A percentile compares a stretch with the other conserved stretches of the same genome.
Conservation (phyloP, 441 rosid genomes). For the Populus hybrid region DNA sequence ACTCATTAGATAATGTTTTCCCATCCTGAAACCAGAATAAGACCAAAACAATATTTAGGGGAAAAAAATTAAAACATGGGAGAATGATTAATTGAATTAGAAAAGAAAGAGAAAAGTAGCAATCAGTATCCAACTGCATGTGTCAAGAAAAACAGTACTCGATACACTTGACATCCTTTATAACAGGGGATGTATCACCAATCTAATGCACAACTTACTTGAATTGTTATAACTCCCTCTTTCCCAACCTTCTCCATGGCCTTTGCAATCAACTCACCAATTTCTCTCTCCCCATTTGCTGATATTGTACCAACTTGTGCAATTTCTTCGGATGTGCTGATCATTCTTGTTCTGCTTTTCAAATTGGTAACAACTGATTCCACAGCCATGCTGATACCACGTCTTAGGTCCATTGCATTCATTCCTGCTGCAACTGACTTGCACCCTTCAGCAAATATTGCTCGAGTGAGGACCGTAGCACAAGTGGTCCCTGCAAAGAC, state of each 20-base stretch:
- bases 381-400: conserved; percentile 86
- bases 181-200: too few species aligned
- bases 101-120: too few species aligned
- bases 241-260: conserved; percentile 97
- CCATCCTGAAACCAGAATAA: too few species aligned
- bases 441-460: conserved; percentile 84
- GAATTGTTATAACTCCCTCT: conserved; percentile 89
- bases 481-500: conserved; percentile 73
- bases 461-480: conserved; percentile 76
- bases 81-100: too few species aligned
- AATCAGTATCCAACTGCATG: too few species aligned
- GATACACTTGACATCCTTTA: too few species aligned
- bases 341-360: conserved; percentile 81
- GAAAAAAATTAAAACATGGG: too few species aligned
- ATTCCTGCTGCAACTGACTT: conserved; percentile 94
- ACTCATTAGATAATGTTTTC: too few species aligned
- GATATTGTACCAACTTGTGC: conserved; percentile 96
- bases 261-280: conserved; percentile 86
- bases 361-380: conserved; percentile 77
- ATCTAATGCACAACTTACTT: conserved; percentile 38
- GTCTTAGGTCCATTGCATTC: conserved; percentile 91
- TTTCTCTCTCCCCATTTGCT: conserved; percentile 88
- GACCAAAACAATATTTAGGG: too few species aligned
- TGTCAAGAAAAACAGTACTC: too few species aligned
- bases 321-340: conserved; percentile 92